Base-by-base conservation (phyloP, 1,284 basidiomycete species). In the Vanrija humicola region DNA sequence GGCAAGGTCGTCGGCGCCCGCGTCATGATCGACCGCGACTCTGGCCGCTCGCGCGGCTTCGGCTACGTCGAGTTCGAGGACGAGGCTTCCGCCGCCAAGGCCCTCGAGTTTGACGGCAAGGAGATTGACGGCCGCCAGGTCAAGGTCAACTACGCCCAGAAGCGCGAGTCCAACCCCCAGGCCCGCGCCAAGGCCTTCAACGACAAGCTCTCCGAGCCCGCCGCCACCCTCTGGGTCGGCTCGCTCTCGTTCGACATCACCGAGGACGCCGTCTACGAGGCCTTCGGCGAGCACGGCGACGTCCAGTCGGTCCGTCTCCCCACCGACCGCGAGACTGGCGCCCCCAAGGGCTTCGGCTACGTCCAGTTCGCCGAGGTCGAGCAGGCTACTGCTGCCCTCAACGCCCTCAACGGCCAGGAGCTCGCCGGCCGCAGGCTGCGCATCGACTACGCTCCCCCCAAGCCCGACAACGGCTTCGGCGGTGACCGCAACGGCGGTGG, bases 271-370 rank as follows among this genome's bases (percentile, higher is more conserved):
- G 80, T 98, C 43, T 98, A 94, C 92, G 86, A 90, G 75, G 82
- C 86, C 62, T 99, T 98, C 77, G 86, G 85, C 64, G 90, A 93
- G 72, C 88, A 86, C 73, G 94, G 94, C 50, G 86, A 88, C 61
- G 85, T 97, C 52, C 88, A 90, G 78, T 88, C 81, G 65, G 91
- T 98, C 48, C 84, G 94, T 62, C 79, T 98, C 53, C 93, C 94
- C 28, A 98, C 93, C 51, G 94, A 98, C 76, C 83, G 89, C 59
- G 96, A 98, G 55, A 84, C 88, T 6, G 93, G 91, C 46, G 83
- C 83, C 62, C 86, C 90, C 55, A 98, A 98, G 79, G 96, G 96
- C 69, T 98, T 95, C 77, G 96, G 87, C 46, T 98, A 98, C 79
- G 89, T 98, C 73, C 92, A 97, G 77, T 97, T 94, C 76, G 84